Percentiles rank a stretch among this genome's conserved stretches.
Conservation (phyloP, 202 grass and related monocot species). For the Setaria viridis region DNA sequence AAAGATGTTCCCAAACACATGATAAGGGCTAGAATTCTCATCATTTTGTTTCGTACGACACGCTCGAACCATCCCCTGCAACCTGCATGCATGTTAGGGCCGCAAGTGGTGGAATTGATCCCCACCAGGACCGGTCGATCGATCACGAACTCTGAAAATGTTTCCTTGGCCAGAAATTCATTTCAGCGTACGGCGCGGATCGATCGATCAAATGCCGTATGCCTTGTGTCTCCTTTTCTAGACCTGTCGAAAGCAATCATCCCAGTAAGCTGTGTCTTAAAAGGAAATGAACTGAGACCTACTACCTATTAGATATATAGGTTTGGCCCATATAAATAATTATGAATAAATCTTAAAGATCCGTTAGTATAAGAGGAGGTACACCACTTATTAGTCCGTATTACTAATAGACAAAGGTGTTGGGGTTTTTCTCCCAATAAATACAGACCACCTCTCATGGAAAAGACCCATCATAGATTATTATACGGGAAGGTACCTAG, state of each 20-base stretch:
- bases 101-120: neutral
- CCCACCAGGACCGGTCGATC: neutral
- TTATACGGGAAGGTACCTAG: too few species aligned
- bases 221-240: neutral
- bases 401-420: too few species aligned
- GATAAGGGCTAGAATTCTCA: conserved; percentile 22
- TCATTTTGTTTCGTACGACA: conserved; percentile 37
- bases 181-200: neutral
- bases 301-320: too few species aligned
- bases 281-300: neutral
- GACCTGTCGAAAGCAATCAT: conserved; percentile 4
- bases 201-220: neutral
- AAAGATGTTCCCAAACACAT: neutral
- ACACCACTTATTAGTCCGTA: too few species aligned
- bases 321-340: too few species aligned
- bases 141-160: neutral
- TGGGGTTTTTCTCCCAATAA: too few species aligned
- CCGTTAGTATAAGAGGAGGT: too few species aligned
- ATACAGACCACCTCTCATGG: too few species aligned
- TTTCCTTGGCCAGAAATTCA: neutral
- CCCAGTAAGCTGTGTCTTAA: neutral
- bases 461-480: too few species aligned
- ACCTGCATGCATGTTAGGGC: neutral
- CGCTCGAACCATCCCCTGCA: conserved; percentile 16
- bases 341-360: too few species aligned